Conservation (phyloP, 192 early-diverging fungal genomes). For the Umbelopsis sp. region DNA sequence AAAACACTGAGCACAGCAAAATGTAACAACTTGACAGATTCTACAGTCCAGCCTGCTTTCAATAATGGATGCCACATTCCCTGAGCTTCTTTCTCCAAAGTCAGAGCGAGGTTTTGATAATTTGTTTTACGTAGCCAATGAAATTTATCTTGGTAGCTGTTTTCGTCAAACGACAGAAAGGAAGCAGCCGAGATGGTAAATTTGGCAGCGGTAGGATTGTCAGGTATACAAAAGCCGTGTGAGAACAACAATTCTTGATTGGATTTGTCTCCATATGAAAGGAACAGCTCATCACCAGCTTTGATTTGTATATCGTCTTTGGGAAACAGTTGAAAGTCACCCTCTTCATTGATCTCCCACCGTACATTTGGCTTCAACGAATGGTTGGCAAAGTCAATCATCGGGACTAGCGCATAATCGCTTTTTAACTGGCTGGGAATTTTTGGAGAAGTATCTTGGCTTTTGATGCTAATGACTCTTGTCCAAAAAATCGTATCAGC, state of each 20-base stretch:
- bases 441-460: conserved; percentile 32
- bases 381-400: conserved; percentile 78
- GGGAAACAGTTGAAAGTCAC: conserved; percentile 34
- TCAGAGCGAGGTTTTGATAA: background rate
- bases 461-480: conserved; percentile 59
- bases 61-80: background rate
- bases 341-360: conserved; percentile 56
- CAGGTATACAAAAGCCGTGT: conserved; percentile 63
- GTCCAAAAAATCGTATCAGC: conserved; percentile 75
- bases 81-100: background rate
- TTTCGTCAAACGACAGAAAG: conserved; percentile 19
- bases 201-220: conserved; percentile 50
- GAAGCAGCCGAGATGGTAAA: conserved; percentile 27
- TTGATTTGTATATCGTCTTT: conserved; percentile 6
- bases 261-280: conserved; percentile 72
- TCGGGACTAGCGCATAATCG: conserved; percentile 66
- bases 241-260: conserved; percentile 73
- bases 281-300: conserved; percentile 50
- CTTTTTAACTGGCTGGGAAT: background rate
- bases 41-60: background rate
- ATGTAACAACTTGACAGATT: background rate
- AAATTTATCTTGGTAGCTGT: background rate
- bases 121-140: background rate
- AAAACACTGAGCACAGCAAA: background rate
- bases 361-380: conserved; percentile 50